A percentile compares a stretch with the other conserved stretches of the same genome.
Evolutionary conservation across 1,284 basidiomycete species (phyloP).

Genomic region (Ustilago nuda): DNA sequence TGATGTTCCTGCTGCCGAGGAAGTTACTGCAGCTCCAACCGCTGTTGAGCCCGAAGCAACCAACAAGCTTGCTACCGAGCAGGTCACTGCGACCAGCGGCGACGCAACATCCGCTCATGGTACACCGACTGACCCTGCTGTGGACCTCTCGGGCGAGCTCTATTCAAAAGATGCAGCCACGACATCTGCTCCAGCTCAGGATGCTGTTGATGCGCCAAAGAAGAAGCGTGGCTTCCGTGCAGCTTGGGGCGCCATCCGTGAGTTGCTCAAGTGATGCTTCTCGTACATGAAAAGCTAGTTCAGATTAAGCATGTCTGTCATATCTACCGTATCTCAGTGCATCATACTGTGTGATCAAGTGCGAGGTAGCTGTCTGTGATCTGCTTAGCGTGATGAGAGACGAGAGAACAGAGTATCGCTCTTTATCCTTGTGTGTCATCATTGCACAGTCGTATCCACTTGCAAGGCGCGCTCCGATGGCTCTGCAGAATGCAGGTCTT

Average conservation of each 20-base stretch:
- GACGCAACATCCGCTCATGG: background rate
- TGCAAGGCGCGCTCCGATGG: background rate
- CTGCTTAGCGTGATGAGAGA: background rate
- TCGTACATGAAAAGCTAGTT: background rate
- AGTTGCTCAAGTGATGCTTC: conserved; percentile 22
- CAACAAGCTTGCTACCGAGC: background rate
- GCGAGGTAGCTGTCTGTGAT: background rate
- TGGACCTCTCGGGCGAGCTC: conserved; percentile 25
- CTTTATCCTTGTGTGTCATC: background rate
- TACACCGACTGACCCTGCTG: background rate
- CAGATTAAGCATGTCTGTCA: background rate
- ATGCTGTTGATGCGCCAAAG: background rate
- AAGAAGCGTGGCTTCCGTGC: conserved; percentile 35
- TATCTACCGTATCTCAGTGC: background rate
- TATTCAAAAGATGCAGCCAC: conserved; percentile 15
- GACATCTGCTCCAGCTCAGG: background rate
- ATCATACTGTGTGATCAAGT: background rate
- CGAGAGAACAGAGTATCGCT: background rate
- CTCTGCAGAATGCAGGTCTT: background rate
- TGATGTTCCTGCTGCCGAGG: background rate
- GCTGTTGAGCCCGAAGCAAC: background rate
- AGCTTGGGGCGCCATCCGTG: conserved; percentile 32
- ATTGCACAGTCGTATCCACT: background rate
- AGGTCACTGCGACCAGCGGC: background rate
- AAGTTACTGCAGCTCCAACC: background rate